Conservation (phyloP, 345 rosid genomes). For the Chamaenerion angustifolium region DNA sequence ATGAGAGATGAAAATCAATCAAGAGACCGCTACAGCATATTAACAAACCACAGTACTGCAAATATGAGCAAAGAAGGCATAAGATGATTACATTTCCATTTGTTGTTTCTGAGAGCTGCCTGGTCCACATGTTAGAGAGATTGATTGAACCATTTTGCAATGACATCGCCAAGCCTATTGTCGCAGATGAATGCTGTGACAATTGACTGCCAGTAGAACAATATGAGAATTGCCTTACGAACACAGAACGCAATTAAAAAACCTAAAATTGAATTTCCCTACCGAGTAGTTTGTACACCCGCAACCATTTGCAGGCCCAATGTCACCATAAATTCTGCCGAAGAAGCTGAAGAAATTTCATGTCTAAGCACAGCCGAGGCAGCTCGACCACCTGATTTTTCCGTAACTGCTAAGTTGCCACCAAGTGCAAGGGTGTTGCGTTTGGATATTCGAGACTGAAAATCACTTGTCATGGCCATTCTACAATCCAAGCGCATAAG, state of each 20-base stretch:
- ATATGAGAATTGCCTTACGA: neutral
- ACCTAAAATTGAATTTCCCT: conserved; percentile 12
- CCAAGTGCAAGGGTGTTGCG: conserved; percentile 45
- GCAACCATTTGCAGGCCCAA: conserved; percentile 65
- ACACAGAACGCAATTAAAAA: neutral
- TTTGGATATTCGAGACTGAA: conserved; percentile 77
- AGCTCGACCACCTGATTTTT: conserved; percentile 58
- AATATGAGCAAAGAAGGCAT: neutral
- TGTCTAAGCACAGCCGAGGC: conserved; percentile 54
- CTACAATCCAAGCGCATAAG: conserved; percentile 24
- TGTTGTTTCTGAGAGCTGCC: conserved; percentile 71
- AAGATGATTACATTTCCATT: conserved; percentile 62
- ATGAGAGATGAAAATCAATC: neutral
- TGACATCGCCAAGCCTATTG: conserved; percentile 62
- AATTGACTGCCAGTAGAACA: conserved; percentile 37
- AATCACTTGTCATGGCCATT: conserved; percentile 80
- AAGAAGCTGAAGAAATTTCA: conserved; percentile 62
- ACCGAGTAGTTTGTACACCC: conserved; percentile 76
- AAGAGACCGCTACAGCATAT: no score
- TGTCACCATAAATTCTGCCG: conserved; percentile 65
- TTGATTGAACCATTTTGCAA: conserved; percentile 79
- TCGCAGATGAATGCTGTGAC: conserved; percentile 72
- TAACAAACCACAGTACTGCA: no score
- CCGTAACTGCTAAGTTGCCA: conserved; percentile 67
- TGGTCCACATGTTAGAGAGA: conserved; percentile 86